Conservation (phyloP, 495 filamentous ascomycete genomes). For the Amniculicola lignicola region DNA sequence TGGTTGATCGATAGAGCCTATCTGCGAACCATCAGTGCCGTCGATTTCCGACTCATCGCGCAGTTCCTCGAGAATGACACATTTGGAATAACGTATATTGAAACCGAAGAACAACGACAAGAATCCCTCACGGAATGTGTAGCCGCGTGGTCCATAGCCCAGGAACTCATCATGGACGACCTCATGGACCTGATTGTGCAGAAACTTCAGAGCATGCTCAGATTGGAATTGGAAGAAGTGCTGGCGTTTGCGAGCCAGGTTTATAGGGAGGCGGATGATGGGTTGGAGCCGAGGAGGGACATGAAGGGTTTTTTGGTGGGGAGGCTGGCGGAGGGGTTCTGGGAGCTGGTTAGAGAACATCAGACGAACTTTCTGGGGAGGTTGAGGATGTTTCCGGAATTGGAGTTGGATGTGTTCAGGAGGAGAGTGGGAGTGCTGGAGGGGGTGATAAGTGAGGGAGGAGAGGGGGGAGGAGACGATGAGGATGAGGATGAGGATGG, state of each 20-base stretch:
- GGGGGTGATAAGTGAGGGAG: too few relatives aligned
- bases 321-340: too few relatives aligned
- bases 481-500: too few relatives aligned
- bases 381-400: too few relatives aligned
- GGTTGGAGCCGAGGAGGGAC: too few relatives aligned
- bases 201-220: slow-evolving; percentile 5
- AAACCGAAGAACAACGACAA: background rate
- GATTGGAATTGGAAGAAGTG: slow-evolving; percentile 6
- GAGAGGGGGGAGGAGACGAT: too few relatives aligned
- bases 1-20: background rate
- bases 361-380: too few relatives aligned
- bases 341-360: too few relatives aligned
- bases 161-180: slow-evolving; percentile 13
- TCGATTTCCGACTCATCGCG: slow-evolving; percentile 7
- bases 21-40: background rate
- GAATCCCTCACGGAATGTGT: slow-evolving; percentile 1
- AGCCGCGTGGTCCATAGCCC: slow-evolving; percentile 13
- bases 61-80: background rate
- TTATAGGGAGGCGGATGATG: too few relatives aligned
- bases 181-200: slow-evolving; percentile 16
- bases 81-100: slow-evolving; percentile 11
- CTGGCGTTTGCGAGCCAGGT: slow-evolving; percentile 9
- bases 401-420: too few relatives aligned
- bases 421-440: too few relatives aligned
- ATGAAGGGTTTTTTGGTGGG: too few relatives aligned